Evolutionary conservation across 1,284 basidiomycete species (phyloP).

Genomic region (Tilletia indica): DNA sequence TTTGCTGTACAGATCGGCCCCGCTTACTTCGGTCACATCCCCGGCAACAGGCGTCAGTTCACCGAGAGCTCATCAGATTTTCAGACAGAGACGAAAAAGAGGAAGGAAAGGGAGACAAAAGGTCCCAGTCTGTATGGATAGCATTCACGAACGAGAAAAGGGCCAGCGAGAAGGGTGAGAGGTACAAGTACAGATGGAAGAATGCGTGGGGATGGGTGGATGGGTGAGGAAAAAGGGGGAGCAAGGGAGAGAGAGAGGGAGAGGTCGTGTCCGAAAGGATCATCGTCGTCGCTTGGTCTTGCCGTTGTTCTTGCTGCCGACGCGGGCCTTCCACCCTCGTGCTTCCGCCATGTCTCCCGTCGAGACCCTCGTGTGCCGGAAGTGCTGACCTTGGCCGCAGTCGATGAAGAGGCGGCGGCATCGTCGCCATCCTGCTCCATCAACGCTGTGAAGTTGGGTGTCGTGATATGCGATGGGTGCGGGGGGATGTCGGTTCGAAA

Average conservation of each 20-base stretch:
- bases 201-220: background rate
- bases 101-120: no score
- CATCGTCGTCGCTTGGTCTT: constrained; percentile 8
- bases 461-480: no score
- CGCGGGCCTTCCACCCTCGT: background rate
- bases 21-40: no score
- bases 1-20: no score
- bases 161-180: no score
- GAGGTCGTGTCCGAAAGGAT: background rate
- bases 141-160: no score
- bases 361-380: constrained; percentile 5
- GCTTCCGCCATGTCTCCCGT: constrained; percentile 14
- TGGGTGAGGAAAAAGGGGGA: background rate
- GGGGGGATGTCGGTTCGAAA: background rate
- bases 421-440: constrained; percentile 3
- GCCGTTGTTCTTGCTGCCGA: constrained; percentile 14
- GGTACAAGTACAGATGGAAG: background rate
- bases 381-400: constrained; percentile 6
- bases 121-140: no score
- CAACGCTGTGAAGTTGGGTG: background rate
- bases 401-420: background rate
- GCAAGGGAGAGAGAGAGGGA: background rate
- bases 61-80: no score
- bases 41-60: no score
- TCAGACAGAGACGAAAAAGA: no score